Evolutionary conservation across 140 eudicot species (phyloP), one percentile per base, ranked within the genome.

Genomic region (Bidens hawaiensis): DNA sequence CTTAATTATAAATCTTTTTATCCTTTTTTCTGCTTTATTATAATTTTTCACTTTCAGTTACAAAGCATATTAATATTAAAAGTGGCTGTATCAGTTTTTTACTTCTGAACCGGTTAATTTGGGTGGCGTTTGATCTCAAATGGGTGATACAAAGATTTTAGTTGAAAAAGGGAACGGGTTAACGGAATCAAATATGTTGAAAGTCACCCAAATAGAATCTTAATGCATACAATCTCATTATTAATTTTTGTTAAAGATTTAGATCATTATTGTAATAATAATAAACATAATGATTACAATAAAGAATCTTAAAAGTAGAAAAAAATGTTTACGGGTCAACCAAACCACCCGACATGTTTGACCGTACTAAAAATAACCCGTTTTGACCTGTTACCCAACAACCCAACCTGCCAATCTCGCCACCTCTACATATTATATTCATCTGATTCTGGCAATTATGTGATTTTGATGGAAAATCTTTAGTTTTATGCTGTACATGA

Each of bases 361-460:
- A 28, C n/a, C 41, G 3, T 4, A 55, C 24, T 16, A 55, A 27
- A 27, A 21, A 15, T 26, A 55, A 1, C 42, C 14, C 2, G 36
- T 55, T 15, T 55, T 55, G 14, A 27, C n/a, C 42, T 7, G 5
- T 26, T 28, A 25, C 40, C 38, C 13, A 54, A 26, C 40, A 14
- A 0, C 9, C 55, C 55, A 19, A 48, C 25, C 5, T 8, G 15
- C 15, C 24, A 27, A 28, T 28, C 14, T 16, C 2, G 25, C 42
- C 25, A 59, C 47, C 49, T 59, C 30, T 33, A 34, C 27, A 5
- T 18, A 36, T 28, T 28, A 25, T 51, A 8, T 43, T 59, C 33
- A 33, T 13, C 16, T 54, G 21, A 63, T 56, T 24, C 51, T 46
- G 38, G 61, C 68, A 34, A 56, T 34, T 8, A 5, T 59, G 43